Evolutionary conservation across 345 rosid genomes (phyloP), one percentile per base, ranked within the genome.

Genomic region (Eucalyptus lansdowneana): DNA sequence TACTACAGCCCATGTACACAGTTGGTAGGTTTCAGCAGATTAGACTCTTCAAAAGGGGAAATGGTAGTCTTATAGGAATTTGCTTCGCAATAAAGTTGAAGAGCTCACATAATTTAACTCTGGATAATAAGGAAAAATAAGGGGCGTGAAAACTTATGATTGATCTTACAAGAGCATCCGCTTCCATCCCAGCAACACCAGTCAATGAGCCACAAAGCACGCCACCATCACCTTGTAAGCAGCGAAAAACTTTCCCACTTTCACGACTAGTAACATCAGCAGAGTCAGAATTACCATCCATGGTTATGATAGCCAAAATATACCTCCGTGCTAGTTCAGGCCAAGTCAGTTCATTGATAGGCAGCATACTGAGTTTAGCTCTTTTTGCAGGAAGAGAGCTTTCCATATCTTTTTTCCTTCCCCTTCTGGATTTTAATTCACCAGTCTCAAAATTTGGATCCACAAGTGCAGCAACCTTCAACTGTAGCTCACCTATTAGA

Each of bases 191-290:
- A 89, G 94, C 97, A 90, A 98, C 94, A 91, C 99, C 99, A 86
- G 96, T 92, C 89, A 96, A 97, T 45, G 99, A 94, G 90, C 99
- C 99, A 90, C 98, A 97, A 88, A 97, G 96, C 90, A 97, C 91
- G 86, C 99, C 99, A 27, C 99, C 99, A 95, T 98, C 99, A 89
- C 99, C 99, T 93, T 94, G 97, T 91, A 98, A 94, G 94, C 99
- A 97, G 89, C 98, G 96, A 80, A 95, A 96, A 53, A 98, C 96
- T 93, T 94, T 98, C 86, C 94, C 94, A 92, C 98, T 94, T 92
- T 97, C 99, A 92, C 97, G 97, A 83, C 95, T 93, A 90, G 93
- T 93, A 91, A 93, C 92, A 91, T 97, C 99, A 86, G 96, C 92
- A 89, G 99, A 97, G 72, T 98, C 99, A 91, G 95, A 95, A 92